Conservation (phyloP, 345 rosid species). For the Syzygium aromaticum region DNA sequence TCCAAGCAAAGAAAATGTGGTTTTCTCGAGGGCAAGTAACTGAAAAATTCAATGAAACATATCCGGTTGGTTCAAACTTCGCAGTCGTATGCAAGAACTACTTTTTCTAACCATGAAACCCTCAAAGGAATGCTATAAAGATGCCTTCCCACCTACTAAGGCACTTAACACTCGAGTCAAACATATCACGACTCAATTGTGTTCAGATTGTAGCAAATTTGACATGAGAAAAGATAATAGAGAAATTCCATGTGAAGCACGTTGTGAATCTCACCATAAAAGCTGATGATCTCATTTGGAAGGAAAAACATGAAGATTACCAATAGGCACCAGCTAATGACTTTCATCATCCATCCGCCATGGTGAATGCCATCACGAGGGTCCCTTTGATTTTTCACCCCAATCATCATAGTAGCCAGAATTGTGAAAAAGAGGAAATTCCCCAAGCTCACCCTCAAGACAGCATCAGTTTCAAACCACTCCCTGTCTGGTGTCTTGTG, state of each 20-base stretch:
- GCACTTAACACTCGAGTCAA: neutral
- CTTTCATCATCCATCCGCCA: constrained; percentile 99
- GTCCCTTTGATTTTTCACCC: constrained; percentile 89
- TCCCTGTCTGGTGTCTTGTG: constrained; percentile 81
- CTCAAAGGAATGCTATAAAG: neutral
- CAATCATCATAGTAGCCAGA: constrained; percentile 73
- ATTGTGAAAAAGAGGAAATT: constrained; percentile 83
- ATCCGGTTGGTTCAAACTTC: neutral
- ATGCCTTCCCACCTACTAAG: neutral
- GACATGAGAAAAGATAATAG: neutral
- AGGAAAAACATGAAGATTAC: constrained; percentile 92
- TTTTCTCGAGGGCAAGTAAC: neutral
- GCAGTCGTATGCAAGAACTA: neutral
- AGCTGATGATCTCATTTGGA: constrained; percentile 85
- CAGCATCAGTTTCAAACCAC: constrained; percentile 99
- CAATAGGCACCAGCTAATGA: constrained; percentile 79
- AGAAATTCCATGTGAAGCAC: neutral
- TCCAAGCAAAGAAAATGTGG: neutral
- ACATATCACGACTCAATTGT: neutral
- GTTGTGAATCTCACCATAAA: constrained; percentile 48
- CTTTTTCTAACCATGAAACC: neutral
- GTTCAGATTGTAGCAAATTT: neutral
- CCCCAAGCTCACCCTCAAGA: constrained; percentile 94
- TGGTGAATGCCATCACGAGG: constrained; percentile 96
- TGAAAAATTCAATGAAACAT: neutral